A percentile compares a stretch with the other conserved stretches of the same genome.
Evolutionary conservation across 371 early-diverging fungal genomes (phyloP).

Genomic region (Syncephalis fuscata): DNA sequence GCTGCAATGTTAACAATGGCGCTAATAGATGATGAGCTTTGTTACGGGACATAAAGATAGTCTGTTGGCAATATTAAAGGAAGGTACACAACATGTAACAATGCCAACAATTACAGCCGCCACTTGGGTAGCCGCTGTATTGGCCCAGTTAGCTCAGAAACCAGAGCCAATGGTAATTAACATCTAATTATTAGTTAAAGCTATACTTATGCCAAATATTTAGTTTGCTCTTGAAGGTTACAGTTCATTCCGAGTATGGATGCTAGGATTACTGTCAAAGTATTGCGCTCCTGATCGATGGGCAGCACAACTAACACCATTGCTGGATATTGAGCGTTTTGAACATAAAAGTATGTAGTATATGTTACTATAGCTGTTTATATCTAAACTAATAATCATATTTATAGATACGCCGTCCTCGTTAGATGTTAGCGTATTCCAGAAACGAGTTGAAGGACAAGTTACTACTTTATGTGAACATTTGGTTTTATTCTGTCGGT

Average conservation of each 20-base stretch:
- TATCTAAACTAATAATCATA: constrained; percentile 5
- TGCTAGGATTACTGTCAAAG: constrained; percentile 22
- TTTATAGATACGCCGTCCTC: constrained; percentile 1
- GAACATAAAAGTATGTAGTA: constrained; percentile 5
- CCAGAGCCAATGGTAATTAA: background rate
- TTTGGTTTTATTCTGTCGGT: constrained; percentile 13
- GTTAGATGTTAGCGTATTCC: background rate
- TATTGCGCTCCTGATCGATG: constrained; percentile 19
- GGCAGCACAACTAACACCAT: constrained; percentile 12
- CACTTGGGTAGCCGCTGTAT: constrained; percentile 1
- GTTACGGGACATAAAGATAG: no score
- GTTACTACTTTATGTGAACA: constrained; percentile 1
- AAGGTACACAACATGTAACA: background rate
- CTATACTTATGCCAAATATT: no score
- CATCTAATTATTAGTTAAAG: no score
- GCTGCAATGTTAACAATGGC: no score
- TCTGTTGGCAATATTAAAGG: no score
- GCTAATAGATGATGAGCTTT: no score
- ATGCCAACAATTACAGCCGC: background rate
- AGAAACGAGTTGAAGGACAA: background rate
- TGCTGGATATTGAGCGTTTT: constrained; percentile 11
- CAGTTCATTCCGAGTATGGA: constrained; percentile 23
- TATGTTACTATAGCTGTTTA: constrained; percentile 10
- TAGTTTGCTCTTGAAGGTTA: constrained; percentile 5
- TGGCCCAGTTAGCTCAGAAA: constrained; percentile 8